Percentiles rank a stretch among this genome's conserved stretches.
Conservation (phyloP, 352 stramenopile genomes). For the Poterioochromonas sp. region DNA sequence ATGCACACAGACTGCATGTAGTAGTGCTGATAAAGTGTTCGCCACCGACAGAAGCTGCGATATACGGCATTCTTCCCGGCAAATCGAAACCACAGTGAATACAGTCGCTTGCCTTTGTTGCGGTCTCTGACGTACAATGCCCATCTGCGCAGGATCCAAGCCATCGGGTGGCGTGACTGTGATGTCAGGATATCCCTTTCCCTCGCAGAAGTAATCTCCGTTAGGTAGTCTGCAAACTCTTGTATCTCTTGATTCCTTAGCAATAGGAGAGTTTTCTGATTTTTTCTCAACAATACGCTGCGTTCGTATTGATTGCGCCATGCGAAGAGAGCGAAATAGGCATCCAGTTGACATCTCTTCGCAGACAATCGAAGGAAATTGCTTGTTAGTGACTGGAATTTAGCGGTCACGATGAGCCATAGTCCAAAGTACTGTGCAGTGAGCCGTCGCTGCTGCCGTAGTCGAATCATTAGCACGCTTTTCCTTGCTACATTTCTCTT, state of each 20-base stretch:
- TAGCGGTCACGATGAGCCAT: background rate
- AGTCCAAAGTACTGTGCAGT: background rate
- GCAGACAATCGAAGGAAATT: background rate
- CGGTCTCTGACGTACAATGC: background rate
- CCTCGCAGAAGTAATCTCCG: background rate
- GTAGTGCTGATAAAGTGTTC: no score
- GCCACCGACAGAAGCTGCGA: background rate
- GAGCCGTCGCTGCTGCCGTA: background rate
- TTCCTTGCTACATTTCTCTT: no score
- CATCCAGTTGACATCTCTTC: background rate
- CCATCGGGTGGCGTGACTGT: no score
- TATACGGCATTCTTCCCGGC: no score
- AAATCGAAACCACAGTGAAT: background rate
- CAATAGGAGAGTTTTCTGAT: background rate
- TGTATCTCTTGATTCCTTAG: background rate
- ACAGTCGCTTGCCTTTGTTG: background rate
- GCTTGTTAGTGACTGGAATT: background rate
- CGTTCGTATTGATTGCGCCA: slow-evolving; percentile 13
- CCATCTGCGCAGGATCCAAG: no score
- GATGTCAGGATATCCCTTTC: background rate
- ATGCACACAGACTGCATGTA: no score
- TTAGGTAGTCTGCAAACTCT: background rate
- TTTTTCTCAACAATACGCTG: background rate
- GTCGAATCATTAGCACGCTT: no score
- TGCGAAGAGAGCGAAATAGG: background rate